phyloP scores from a whole-genome alignment of 345 rosid genomes.

The Hibiscus tridactylites region DNA sequence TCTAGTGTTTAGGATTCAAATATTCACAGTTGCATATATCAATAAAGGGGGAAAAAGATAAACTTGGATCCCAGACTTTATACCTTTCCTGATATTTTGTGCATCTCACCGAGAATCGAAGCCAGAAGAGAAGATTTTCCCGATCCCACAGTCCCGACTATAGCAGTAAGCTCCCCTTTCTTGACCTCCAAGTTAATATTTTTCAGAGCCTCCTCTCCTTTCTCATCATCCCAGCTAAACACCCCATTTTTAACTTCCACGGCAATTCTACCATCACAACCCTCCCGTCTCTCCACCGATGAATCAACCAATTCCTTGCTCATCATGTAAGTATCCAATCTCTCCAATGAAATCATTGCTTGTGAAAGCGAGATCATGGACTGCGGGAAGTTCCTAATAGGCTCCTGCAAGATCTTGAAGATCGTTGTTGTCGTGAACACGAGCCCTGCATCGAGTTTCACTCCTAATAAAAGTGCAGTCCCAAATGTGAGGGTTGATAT shows the following conservation, averaged over 20 bases:
- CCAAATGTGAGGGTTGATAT: slow-evolving; percentile 74
- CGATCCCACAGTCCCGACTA: slow-evolving; percentile 90
- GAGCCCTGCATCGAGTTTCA: slow-evolving; percentile 71
- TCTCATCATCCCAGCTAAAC: slow-evolving; percentile 86
- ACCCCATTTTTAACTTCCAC: slow-evolving; percentile 65
- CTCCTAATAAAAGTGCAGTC: slow-evolving; percentile 56
- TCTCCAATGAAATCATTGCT: slow-evolving; percentile 75
- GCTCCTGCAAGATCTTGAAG: slow-evolving; percentile 92
- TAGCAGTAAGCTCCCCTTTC: slow-evolving; percentile 78
- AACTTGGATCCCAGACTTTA: slow-evolving; percentile 3
- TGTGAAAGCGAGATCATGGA: slow-evolving; percentile 91
- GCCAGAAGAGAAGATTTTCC: slow-evolving; percentile 91
- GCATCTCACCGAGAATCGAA: slow-evolving; percentile 93
- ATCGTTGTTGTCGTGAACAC: slow-evolving; percentile 82
- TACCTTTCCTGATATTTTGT: slow-evolving; percentile 71
- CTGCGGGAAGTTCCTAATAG: slow-evolving; percentile 79
- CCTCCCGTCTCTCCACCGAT: slow-evolving; percentile 51
- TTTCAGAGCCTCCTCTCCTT: slow-evolving; percentile 42
- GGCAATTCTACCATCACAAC: slow-evolving; percentile 44
- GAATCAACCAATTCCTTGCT: slow-evolving; percentile 57
- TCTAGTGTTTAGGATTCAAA: no score
- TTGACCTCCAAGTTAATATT: slow-evolving; percentile 48
- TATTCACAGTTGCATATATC: not conserved
- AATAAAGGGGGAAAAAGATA: not conserved
- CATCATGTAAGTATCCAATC: slow-evolving; percentile 73